Evolutionary conservation across 257 asterid genomes (phyloP), one percentile per base, ranked within the genome.

Genomic region (Datura wrightii): DNA sequence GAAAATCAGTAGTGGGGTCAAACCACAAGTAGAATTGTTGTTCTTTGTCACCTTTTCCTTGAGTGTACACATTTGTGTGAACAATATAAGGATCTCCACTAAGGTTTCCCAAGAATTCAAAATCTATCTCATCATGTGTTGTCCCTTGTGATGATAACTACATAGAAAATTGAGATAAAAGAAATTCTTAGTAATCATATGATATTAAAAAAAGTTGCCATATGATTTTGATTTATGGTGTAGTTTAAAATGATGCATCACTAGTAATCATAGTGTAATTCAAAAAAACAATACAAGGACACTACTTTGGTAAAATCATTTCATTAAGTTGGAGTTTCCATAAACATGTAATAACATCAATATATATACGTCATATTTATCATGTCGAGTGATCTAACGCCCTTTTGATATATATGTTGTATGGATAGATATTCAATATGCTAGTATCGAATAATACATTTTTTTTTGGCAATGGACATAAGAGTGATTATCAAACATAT

Each of bases 1-100:
- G 98, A 80, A 92, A 95, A 89, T 90, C 98, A 82, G 84, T 53
- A 18, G 98, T 94, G 1, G 98, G 98, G 79, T 95, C 98, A 84
- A 95, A 95, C 98, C 98, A 93, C 6, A 95, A 87, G 86, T 92
- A 93, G 88, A 95, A 95, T 62, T 95, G 98, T 24, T 94, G 96
- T 54, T 95, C 98, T 54, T 96, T 87, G 0, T 94, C 94, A 5
- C 98, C 98, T 67, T 86, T 95, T 19, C 98, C 98, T 58, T 92
- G 98, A 87, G 93, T 87, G 83, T 89, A 94, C 60, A 95, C 97
- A 81, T 95, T 95, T 5, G 98, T 94, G 66, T 95, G 98, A 59
- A 95, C 90, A 5, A 97, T 93, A 89, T 95, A 95, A 4, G 98
- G 98, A 80, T 95, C 91, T 1, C 98, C 98, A 84, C 86, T 89